Evolutionary conservation across 2,329 filamentous ascomycete species (phyloP).

Genomic region (Venturia aucupariae): DNA sequence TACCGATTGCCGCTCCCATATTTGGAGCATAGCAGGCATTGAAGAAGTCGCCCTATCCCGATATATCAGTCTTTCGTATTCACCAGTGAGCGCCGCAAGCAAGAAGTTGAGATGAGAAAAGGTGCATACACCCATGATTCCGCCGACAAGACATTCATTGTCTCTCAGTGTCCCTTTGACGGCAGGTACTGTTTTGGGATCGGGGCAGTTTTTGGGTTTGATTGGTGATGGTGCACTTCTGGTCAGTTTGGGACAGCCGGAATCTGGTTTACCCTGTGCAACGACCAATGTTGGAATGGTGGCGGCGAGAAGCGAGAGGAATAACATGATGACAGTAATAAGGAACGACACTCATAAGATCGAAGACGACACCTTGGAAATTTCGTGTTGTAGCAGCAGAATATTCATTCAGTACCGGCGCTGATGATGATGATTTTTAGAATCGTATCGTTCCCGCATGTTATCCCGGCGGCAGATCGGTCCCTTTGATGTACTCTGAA

Average conservation of each 20-base stretch:
- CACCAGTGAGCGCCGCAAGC: too few relatives aligned
- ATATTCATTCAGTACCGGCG: too few relatives aligned
- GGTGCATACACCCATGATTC: slow-evolving; percentile 10
- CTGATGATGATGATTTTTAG: not conserved
- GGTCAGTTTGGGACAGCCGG: not conserved
- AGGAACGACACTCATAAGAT: not conserved
- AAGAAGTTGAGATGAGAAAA: not conserved
- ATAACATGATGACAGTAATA: not conserved
- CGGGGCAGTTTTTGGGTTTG: slow-evolving; percentile 12
- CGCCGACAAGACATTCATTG: slow-evolving; percentile 12
- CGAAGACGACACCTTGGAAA: too few relatives aligned
- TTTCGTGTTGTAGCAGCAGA: too few relatives aligned
- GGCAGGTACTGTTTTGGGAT: not conserved
- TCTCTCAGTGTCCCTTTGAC: slow-evolving; percentile 10
- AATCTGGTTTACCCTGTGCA: not conserved
- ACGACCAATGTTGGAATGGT: not conserved
- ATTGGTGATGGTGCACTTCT: not conserved
- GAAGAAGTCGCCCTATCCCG: slow-evolving; percentile 11
- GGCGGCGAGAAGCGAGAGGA: not conserved
- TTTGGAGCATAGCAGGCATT: slow-evolving; percentile 13
- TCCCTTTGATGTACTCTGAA: not conserved
- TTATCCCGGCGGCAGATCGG: not conserved
- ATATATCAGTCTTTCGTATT: not conserved
- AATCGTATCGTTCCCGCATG: not conserved
- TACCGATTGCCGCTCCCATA: not conserved